phyloP scores from a whole-genome alignment of 768 basidiomycete species.

The Panus rudis region DNA sequence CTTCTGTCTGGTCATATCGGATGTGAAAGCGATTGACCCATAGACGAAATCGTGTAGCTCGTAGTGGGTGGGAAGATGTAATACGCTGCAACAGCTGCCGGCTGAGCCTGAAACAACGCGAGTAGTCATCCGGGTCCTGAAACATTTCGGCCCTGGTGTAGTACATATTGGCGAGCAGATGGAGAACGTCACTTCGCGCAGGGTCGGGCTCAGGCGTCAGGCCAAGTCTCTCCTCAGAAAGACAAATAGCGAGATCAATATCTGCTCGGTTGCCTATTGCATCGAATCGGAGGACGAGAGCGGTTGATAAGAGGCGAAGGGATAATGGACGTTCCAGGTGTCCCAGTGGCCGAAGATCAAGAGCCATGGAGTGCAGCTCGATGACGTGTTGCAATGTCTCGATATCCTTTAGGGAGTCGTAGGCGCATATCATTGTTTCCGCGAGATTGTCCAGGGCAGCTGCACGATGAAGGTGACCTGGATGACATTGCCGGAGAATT shows the following conservation, averaged over 20 bases:
- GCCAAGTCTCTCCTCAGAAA: background rate
- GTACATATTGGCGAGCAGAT: no score
- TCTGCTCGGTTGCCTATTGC: background rate
- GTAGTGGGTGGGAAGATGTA: no score
- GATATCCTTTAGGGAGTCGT: background rate
- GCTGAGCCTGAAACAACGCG: no score
- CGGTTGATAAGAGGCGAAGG: background rate
- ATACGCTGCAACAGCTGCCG: no score
- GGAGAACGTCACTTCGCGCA: no score
- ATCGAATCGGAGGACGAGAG: background rate
- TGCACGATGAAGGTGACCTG: background rate
- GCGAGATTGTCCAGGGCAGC: background rate
- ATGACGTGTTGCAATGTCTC: background rate
- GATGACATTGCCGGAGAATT: background rate
- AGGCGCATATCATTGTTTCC: background rate
- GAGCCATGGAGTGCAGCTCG: background rate
- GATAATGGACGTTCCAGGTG: background rate
- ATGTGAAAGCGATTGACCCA: no score
- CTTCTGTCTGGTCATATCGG: no score
- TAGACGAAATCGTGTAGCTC: no score
- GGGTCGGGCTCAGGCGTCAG: no score
- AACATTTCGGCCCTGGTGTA: no score
- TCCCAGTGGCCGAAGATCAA: background rate
- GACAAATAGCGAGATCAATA: background rate
- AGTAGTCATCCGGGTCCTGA: no score